These are phyloP conservation scores for Iris pallida DNA, from an alignment of 116 monocot species.

Conservation along the genomic window DNA sequence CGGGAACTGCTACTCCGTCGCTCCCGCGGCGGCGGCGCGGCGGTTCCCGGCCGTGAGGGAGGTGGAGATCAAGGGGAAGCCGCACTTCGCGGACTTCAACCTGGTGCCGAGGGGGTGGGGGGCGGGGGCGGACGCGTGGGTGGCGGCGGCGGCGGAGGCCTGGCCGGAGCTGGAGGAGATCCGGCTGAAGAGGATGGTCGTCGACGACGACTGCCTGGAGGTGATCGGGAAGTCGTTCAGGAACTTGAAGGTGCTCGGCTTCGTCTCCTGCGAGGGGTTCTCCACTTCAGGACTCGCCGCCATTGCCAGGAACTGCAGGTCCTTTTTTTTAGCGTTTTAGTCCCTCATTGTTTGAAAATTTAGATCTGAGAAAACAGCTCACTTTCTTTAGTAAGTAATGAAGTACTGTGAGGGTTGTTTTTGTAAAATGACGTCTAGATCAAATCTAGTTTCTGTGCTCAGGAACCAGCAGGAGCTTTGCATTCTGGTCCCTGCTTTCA, in stretches of 20 bases:
- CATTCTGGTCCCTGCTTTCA: too few relatives aligned
- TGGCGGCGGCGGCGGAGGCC: conserved; percentile 45
- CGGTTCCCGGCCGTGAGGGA: conserved; percentile 40
- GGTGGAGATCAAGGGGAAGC: conserved; percentile 68
- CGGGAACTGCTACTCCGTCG: conserved; percentile 69
- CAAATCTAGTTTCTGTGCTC: too few relatives aligned
- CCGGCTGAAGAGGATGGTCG: conserved; percentile 70
- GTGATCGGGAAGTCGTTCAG: conserved; percentile 36
- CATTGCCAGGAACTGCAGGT: conserved; percentile 71
- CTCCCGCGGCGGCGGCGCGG: conserved; percentile 24
- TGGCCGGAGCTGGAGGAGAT: conserved; percentile 73
- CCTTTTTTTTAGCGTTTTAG: neutral
- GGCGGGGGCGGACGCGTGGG: conserved; percentile 55
- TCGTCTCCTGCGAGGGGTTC: conserved; percentile 72
- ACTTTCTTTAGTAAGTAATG: too few relatives aligned
- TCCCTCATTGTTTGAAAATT: too few relatives aligned
- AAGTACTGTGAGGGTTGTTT: too few relatives aligned
- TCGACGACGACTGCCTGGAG: conserved; percentile 68
- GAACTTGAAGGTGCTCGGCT: conserved; percentile 35
- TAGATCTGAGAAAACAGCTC: too few relatives aligned
- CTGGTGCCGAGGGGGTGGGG: conserved; percentile 74
- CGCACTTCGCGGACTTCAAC: conserved; percentile 76
- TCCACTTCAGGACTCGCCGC: conserved; percentile 47
- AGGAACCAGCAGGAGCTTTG: too few relatives aligned
- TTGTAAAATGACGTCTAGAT: too few relatives aligned